phyloP scores from a whole-genome alignment of 2,329 filamentous ascomycete species.

The Pestalotiopsis sp. region DNA sequence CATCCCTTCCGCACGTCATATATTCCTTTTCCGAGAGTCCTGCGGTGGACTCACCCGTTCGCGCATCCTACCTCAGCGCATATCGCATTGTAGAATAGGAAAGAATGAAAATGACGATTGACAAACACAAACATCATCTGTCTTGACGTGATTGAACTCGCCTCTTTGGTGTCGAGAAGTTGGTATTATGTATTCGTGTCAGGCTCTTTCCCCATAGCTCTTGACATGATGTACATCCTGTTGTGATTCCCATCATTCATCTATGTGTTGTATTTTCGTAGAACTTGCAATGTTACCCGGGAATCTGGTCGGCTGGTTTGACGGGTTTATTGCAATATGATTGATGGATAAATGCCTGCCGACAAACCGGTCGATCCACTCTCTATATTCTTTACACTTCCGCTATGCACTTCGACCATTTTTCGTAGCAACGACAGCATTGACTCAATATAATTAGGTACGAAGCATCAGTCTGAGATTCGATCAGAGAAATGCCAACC shows the following conservation, averaged over 20 bases:
- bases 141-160: no score
- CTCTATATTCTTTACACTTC: background rate
- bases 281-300: no score
- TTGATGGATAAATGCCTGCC: constrained; percentile 22
- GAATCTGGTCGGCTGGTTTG: no score
- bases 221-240: no score
- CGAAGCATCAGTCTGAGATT: background rate
- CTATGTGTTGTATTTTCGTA: no score
- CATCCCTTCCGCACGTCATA: constrained; percentile 17
- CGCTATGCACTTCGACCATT: background rate
- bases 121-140: background rate
- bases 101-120: constrained; percentile 22
- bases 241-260: no score
- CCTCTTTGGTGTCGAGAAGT: no score
- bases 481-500: constrained; percentile 10
- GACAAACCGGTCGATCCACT: background rate
- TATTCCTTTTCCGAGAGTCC: constrained; percentile 20
- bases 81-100: constrained; percentile 37
- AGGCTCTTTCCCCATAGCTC: no score
- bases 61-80: constrained; percentile 29
- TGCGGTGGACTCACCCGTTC: constrained; percentile 23
- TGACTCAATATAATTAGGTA: background rate
- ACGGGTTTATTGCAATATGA: constrained; percentile 10
- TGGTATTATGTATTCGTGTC: no score
- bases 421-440: background rate